A percentile compares a stretch with the other conserved stretches of the same genome.
phyloP scores from a whole-genome alignment of 331 rosid genomes.

The Phaseolus coccineus region DNA sequence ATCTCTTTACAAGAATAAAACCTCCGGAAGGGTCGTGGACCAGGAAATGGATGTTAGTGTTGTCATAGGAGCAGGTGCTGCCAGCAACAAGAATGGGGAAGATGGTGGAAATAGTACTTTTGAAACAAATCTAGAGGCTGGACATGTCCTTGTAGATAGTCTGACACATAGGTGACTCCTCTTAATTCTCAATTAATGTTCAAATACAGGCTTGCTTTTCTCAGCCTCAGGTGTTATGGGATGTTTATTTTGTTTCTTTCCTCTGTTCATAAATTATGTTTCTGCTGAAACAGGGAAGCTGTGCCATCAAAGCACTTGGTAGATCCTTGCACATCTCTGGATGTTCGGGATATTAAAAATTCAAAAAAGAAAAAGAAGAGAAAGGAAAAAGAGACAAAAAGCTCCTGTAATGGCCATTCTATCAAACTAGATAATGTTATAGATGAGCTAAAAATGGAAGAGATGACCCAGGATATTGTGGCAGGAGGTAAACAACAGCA shows the following conservation, averaged over 20 bases:
- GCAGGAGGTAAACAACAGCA: slow-evolving; percentile 45
- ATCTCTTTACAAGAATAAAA: slow-evolving; percentile 51
- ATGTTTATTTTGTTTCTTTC: not conserved
- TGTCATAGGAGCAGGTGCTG: slow-evolving; percentile 45
- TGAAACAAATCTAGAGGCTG: slow-evolving; percentile 42
- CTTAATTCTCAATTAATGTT: slow-evolving; percentile 35
- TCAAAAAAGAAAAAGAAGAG: slow-evolving; percentile 61
- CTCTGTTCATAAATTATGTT: slow-evolving; percentile 30
- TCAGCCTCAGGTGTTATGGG: not conserved
- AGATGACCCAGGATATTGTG: slow-evolving; percentile 37
- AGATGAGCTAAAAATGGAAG: slow-evolving; percentile 47
- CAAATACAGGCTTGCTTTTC: slow-evolving; percentile 18
- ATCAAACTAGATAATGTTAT: slow-evolving; percentile 38
- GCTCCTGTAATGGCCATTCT: slow-evolving; percentile 32
- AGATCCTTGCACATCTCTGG: slow-evolving; percentile 47
- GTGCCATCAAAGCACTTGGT: slow-evolving; percentile 40
- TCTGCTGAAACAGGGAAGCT: slow-evolving; percentile 55
- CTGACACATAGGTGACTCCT: slow-evolving; percentile 57
- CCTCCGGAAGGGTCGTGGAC: slow-evolving; percentile 39
- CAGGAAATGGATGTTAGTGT: slow-evolving; percentile 48
- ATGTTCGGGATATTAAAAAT: slow-evolving; percentile 44
- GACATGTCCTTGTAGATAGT: slow-evolving; percentile 43
- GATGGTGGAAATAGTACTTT: slow-evolving; percentile 38
- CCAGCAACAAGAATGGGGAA: slow-evolving; percentile 46
- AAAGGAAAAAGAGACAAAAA: slow-evolving; percentile 47